Evolutionary conservation across 176 grass and related monocot species (phyloP), one percentile per base, ranked within the genome.

Genomic region (Stipa capillata): DNA sequence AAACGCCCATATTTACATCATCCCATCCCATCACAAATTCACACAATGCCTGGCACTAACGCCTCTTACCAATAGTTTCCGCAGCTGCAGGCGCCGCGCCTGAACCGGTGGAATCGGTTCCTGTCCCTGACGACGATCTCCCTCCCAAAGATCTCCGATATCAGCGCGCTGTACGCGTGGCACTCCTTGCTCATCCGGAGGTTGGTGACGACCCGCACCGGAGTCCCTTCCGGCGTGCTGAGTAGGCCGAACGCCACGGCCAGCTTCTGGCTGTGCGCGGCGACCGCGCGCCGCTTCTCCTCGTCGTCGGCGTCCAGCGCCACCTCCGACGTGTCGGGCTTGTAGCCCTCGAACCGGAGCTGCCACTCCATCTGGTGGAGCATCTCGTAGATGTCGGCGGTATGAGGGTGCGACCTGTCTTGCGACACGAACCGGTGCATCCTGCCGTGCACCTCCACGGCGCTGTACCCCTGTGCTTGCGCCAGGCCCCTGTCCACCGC

Each of bases 181-280:
- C 94, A 97, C 32, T 97, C 88, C 9, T 78, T 83, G 62, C 88
- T 84, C 85, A 93, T 97, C 54, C 94, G 81, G 36, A 97, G 83
- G 78, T 91, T 97, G 47, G 86, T 93, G 10, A 89, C 78, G 29
- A 97, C 45, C 73, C 91, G 83, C 69, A 97, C 86, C 16, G 67
- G 66, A 25, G 60, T 45, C 27, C 81, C 47, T 5, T 90, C 58
- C 71, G 83, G 71, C 80, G 84, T 85, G 55, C 73, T 89, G 25
- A 93, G 60, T 51, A 97, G 77, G 21, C 85, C 86, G 62, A 93
- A 97, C 59, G 94, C 94, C 61, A 93, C 89, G 18, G 94, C 94
- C 44, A 97, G 91, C 86, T 97, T 93, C 81, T 97, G 90, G 76
- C 94, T 93, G 63, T 91, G 86, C 57, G 65, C 82, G 7, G 54